Percentiles rank a stretch among this genome's conserved stretches.
Conservation (phyloP, 345 rosid species). For the Linum usitatissimum region DNA sequence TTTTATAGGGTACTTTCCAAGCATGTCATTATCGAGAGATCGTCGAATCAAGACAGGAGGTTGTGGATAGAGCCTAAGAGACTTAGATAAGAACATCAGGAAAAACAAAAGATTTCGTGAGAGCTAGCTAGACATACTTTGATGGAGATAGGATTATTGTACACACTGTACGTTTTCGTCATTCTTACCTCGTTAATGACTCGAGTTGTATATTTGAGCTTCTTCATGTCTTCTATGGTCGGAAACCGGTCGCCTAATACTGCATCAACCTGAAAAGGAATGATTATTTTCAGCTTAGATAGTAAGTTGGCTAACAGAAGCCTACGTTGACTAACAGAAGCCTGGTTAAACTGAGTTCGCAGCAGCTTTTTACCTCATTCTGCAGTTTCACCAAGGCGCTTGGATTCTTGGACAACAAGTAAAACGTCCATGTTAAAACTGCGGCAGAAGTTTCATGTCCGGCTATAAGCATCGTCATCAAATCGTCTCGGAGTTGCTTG, state of each 20-base stretch:
- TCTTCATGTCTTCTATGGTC: conserved; percentile 73
- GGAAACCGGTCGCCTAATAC: conserved; percentile 84
- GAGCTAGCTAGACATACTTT: background rate
- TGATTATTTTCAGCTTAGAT: background rate
- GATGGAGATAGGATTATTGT: conserved; percentile 2
- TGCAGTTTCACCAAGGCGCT: conserved; percentile 70
- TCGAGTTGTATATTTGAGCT: conserved; percentile 79
- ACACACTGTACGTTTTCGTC: background rate
- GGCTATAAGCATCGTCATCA: conserved; percentile 98
- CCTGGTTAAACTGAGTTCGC: background rate
- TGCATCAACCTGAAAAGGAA: conserved; percentile 57
- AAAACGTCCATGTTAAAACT: conserved; percentile 91
- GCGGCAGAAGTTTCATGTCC: conserved; percentile 99
- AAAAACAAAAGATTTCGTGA: conserved; percentile 6
- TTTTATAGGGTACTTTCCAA: conserved; percentile 72
- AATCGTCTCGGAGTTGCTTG: conserved; percentile 94
- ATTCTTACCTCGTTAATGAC: conserved; percentile 77
- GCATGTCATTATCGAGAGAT: conserved; percentile 55
- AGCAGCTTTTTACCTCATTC: conserved; percentile 49
- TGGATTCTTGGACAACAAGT: conserved; percentile 75
- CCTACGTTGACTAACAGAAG: background rate
- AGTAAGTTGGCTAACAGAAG: background rate
- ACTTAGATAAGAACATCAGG: conserved; percentile 38
- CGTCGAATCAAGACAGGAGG: conserved; percentile 96
- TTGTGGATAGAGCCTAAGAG: conserved; percentile 87